These are phyloP conservation scores for Botrytis tulipae DNA, from an alignment of 2,329 filamentous ascomycete species.

Conservation along the genomic window DNA sequence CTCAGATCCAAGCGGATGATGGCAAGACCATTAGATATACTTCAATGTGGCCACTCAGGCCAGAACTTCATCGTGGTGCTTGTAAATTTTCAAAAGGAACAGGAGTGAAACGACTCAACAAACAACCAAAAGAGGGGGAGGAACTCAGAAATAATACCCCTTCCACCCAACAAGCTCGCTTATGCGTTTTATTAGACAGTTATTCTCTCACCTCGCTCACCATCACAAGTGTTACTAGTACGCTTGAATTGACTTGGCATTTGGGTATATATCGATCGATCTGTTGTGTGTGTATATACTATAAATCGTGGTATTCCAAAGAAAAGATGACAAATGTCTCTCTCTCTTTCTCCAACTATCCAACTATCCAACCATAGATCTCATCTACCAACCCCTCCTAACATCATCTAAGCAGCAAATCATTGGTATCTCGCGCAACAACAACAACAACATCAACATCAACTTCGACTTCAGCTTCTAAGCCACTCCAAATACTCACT, in stretches of 20 bases:
- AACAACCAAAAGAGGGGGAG: too few relatives aligned
- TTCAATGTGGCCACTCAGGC: too few relatives aligned
- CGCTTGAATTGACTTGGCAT: neutral
- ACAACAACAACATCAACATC: neutral
- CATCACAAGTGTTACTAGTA: neutral
- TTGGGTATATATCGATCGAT: neutral
- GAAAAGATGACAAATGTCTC: neutral
- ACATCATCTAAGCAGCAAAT: neutral
- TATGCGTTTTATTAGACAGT: rapidly evolving
- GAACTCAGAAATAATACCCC: neutral
- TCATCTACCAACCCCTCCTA: neutral
- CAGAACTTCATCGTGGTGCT: neutral
- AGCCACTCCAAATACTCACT: too few relatives aligned
- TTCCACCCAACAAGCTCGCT: neutral
- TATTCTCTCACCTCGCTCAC: neutral
- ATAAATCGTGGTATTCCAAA: neutral
- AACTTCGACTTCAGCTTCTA: neutral
- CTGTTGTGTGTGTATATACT: neutral
- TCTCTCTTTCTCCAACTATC: neutral
- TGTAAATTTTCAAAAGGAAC: neutral
- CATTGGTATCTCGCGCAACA: conserved; percentile 1
- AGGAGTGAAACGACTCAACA: neutral
- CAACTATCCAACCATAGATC: neutral
- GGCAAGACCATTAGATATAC: too few relatives aligned
- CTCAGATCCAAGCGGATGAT: too few relatives aligned